Evolutionary conservation across 23 red algal species (phyloP), one percentile per base, ranked within the genome.

Genomic region (Chondrus crispus): DNA sequence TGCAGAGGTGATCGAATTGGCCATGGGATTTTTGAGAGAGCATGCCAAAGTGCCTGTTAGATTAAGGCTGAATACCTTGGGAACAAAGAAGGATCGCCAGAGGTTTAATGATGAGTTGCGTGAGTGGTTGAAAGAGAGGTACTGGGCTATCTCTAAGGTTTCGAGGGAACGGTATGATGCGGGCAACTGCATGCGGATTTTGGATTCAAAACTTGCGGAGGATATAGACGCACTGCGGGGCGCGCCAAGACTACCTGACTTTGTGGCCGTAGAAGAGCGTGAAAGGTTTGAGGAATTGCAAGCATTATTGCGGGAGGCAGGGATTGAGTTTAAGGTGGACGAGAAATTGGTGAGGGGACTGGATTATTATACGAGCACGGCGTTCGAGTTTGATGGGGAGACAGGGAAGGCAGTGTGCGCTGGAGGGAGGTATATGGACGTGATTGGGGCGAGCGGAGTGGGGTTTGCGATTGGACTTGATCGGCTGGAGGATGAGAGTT

Each of bases 281-380:
- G 68, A 77, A 52, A 57, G 82, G 11, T 93, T 93, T 64, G 29
- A 85, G 51, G 36, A 77, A 18, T 8, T 93, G 3, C 48, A 69
- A 32, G 47, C 22, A 6, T 51, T 93, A 40, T 60, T 93, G 47
- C 14, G 52, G 24, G 91, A 93, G 20, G 71, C 60, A 38, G 7
- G 49, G 3, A 48, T 93, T 76, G 36, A 43, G n/a, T 93, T 93
- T 54, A 4, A 37, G 13, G 62, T 93, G 14, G 91, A 93, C 36
- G 42, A 79, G 47, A 64, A 30, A 35, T 50, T 93, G 1, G 91
- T 93, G 19, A 57, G 91, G 2, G 91, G 91, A 14, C 68, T 93
- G 38, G 91, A 93, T 37, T 93, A 93, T 55, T 93, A 93, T 51
- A 80, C 80, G 39, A 80, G 72, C 43, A 93, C 91, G 66, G 91